A percentile compares a stretch with the other conserved stretches of the same genome.
Conservation (phyloP, 495 filamentous ascomycete species). For the Penicillium tannophilum region DNA sequence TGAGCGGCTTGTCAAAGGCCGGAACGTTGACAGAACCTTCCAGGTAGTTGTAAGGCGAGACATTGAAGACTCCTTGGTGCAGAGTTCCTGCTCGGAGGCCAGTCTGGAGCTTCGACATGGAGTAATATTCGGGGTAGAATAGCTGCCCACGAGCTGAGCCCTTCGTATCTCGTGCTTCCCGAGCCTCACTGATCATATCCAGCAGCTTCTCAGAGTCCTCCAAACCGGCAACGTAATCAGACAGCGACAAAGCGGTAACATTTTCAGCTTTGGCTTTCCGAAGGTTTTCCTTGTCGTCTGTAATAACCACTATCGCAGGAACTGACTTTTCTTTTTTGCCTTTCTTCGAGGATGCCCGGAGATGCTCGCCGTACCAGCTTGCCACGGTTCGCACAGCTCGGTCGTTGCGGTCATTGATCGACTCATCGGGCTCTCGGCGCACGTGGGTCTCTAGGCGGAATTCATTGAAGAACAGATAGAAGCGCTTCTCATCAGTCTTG, state of each 20-base stretch:
- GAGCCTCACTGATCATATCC: slow-evolving; percentile 88
- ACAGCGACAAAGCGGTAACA: slow-evolving; percentile 65
- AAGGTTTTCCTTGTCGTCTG: slow-evolving; percentile 86
- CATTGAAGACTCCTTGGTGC: slow-evolving; percentile 93
- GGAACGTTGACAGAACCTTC: slow-evolving; percentile 89
- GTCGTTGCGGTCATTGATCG: slow-evolving; percentile 96
- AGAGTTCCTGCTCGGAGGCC: slow-evolving; percentile 81
- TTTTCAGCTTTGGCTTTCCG: slow-evolving; percentile 77
- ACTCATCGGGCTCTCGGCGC: slow-evolving; percentile 70
- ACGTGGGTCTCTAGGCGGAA: slow-evolving; percentile 92
- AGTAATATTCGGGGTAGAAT: slow-evolving; percentile 82
- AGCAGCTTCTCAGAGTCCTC: slow-evolving; percentile 81
- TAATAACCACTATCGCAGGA: slow-evolving; percentile 88
- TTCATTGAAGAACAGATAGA: slow-evolving; percentile 99
- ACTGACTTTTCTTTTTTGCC: slow-evolving; percentile 58
- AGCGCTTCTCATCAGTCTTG: slow-evolving; percentile 92
- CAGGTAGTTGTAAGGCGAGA: slow-evolving; percentile 96
- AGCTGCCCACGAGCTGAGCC: slow-evolving; percentile 62
- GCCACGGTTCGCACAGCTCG: slow-evolving; percentile 84
- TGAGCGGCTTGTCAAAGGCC: slow-evolving; percentile 82
- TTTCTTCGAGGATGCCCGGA: slow-evolving; percentile 58
- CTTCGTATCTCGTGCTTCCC: slow-evolving; percentile 65
- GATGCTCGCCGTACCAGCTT: slow-evolving; percentile 85
- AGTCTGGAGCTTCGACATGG: slow-evolving; percentile 93
- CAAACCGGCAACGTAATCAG: slow-evolving; percentile 78